Base-by-base conservation (phyloP, 108 stramenopile species). In the Cyclotella baltica region DNA sequence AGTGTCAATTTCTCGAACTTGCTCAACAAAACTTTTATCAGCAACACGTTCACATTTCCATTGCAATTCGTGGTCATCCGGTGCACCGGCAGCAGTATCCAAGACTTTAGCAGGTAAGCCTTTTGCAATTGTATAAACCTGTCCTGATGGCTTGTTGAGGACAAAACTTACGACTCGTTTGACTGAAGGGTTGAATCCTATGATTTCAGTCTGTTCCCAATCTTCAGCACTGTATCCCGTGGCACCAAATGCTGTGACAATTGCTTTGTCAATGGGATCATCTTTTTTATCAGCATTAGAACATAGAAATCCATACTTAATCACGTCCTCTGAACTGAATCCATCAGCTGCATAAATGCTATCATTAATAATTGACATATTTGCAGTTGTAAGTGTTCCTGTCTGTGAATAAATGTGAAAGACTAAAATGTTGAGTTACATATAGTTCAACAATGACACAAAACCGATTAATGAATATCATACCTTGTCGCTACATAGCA, bases 311-410 rank as follows among this genome's bases (percentile, higher is more conserved):
- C 84, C 89, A 68, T 86, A 90, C 30, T 75, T 62, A 34, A 92
- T 61, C 8, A 92, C 87, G 19, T 91, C 82, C 16, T 81, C 74
- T 2, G 80, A 51, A 16, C 69, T 83, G 57, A 87, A 94, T 18
- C 74, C 88, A 27, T 64, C 86, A 18, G 68, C 59, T 35, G 81
- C 59, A 38, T 72, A 84, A 33, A 91, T 80, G n/a, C 61, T 51
- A 15, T 94, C 89, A 5, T 62, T 30, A 64, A 90, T 88, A 55
- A 96, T 82, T 43, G 92, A 88, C 78, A 96, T 92, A 38, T 92
- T 79, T 11, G 93, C 93, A 29, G 92, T 91, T 25, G 95, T 96
- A 34, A 96, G 68, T 23, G 96, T 96, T 58, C 96, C 96, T 13
- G 96, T 96, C 83, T 96, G 95, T 80, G 93, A 91, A 63, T 38